Conservation (phyloP, 1,284 basidiomycete genomes). For the Rhodofomes roseus region DNA sequence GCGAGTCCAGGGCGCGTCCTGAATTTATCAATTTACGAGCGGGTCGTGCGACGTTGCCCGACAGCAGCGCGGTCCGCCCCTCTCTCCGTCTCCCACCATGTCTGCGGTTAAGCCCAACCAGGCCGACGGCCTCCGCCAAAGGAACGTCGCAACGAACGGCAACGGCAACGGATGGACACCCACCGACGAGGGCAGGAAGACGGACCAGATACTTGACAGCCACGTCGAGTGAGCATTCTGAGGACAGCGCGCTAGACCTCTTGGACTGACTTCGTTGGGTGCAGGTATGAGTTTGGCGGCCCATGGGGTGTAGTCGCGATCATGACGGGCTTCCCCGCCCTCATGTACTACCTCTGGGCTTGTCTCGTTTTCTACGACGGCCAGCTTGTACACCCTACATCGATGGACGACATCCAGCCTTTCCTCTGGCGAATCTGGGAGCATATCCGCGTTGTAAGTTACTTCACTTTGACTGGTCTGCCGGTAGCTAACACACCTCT, state of each 20-base stretch:
- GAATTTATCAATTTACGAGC: background rate
- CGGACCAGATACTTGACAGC: slow-evolving; percentile 72
- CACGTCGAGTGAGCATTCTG: slow-evolving; percentile 57
- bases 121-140: slow-evolving; percentile 22
- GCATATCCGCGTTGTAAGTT: slow-evolving; percentile 73
- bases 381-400: slow-evolving; percentile 72
- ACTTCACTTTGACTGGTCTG: background rate
- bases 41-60: background rate
- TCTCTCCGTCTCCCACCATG: slow-evolving; percentile 12
- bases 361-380: slow-evolving; percentile 98
- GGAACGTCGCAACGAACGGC: slow-evolving; percentile 16
- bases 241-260: background rate
- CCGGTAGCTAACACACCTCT: background rate
- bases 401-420: slow-evolving; percentile 71
- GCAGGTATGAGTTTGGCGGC: slow-evolving; percentile 93
- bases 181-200: slow-evolving; percentile 64
- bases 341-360: slow-evolving; percentile 99
- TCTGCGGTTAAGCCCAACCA: slow-evolving; percentile 17
- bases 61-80: background rate
- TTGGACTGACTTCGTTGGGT: slow-evolving; percentile 3
- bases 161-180: slow-evolving; percentile 23
- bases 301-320: slow-evolving; percentile 89
- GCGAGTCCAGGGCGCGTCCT: background rate
- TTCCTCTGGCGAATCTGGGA: slow-evolving; percentile 83
- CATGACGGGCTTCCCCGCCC: slow-evolving; percentile 90